Conservation (phyloP, 2,329 filamentous ascomycete genomes). For the Chrysoporthe deuterocubensis region DNA sequence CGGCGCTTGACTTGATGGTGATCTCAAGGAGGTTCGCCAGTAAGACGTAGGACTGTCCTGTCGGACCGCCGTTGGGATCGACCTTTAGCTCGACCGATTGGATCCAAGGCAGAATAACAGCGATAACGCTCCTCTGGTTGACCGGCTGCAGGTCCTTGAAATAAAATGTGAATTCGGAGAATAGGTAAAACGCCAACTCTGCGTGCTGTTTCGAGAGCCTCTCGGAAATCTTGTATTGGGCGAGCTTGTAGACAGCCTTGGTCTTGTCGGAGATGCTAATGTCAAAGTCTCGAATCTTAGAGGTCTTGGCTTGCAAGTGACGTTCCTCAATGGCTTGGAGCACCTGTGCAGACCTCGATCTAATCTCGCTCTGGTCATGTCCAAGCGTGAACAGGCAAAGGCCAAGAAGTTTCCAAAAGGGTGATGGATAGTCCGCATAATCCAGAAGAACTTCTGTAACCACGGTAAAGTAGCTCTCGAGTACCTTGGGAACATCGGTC, state of each 20-base stretch:
- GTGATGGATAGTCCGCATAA: conserved; percentile 77
- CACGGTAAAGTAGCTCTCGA: conserved; percentile 95
- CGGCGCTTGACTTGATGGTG: conserved; percentile 87
- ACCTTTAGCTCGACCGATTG: conserved; percentile 91
- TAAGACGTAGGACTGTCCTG: conserved; percentile 89
- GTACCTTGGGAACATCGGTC: conserved; percentile 76
- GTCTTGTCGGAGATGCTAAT: conserved; percentile 99
- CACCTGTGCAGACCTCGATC: conserved; percentile 83
- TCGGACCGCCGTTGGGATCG: conserved; percentile 89
- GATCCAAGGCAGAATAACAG: conserved; percentile 93
- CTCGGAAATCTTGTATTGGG: conserved; percentile 95
- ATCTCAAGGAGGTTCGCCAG: conserved; percentile 95
- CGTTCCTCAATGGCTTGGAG: conserved; percentile 82
- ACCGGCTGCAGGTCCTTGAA: conserved; percentile 86
- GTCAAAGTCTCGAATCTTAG: conserved; percentile 94
- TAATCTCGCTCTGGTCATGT: conserved; percentile 85
- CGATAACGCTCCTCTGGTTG: conserved; percentile 90
- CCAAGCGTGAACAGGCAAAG: conserved; percentile 91
- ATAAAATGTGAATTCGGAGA: conserved; percentile 92
- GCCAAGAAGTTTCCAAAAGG: conserved; percentile 89
- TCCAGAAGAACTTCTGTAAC: conserved; percentile 86
- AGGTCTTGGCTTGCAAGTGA: conserved; percentile 72
- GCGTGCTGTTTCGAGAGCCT: conserved; percentile 85
- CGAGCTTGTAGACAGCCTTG: conserved; percentile 95
- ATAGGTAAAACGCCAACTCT: conserved; percentile 88